A percentile compares a stretch with the other conserved stretches of the same genome.
Conservation (phyloP, 2,329 filamentous ascomycete species). For the Exophiala spinifera region DNA sequence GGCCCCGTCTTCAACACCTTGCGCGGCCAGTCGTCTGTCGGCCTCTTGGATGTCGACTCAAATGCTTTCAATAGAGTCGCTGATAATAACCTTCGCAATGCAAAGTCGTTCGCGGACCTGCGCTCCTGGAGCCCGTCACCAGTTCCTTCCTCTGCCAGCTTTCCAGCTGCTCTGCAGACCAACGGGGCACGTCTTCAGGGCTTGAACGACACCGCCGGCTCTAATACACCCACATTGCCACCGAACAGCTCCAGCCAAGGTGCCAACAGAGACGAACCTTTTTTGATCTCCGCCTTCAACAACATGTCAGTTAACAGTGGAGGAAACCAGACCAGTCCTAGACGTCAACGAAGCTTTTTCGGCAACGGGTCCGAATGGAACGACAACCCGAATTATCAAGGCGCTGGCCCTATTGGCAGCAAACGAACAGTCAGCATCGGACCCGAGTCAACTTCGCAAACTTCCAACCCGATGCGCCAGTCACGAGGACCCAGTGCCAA, state of each 20-base stretch:
- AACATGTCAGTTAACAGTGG: slow-evolving; percentile 52
- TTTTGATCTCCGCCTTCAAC: slow-evolving; percentile 62
- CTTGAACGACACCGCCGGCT: slow-evolving; percentile 57
- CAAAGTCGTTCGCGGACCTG: slow-evolving; percentile 94
- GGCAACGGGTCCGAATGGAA: slow-evolving; percentile 26
- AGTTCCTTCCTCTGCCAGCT: slow-evolving; percentile 83
- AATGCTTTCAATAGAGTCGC: slow-evolving; percentile 62
- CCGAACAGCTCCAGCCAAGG: slow-evolving; percentile 53
- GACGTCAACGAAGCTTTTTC: slow-evolving; percentile 29
- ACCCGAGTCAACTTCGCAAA: slow-evolving; percentile 55
- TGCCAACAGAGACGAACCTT: slow-evolving; percentile 53
- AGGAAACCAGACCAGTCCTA: slow-evolving; percentile 42
- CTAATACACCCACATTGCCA: slow-evolving; percentile 65
- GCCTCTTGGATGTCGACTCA: slow-evolving; percentile 76
- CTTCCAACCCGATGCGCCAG: slow-evolving; percentile 58
- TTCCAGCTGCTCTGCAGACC: slow-evolving; percentile 65
- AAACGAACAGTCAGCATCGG: slow-evolving; percentile 60
- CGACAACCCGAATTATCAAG: slow-evolving; percentile 29
- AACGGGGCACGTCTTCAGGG: slow-evolving; percentile 60
- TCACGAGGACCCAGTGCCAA: slow-evolving; percentile 61
- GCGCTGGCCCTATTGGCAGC: slow-evolving; percentile 60
- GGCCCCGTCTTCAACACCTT: slow-evolving; percentile 64
- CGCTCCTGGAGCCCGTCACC: slow-evolving; percentile 94
- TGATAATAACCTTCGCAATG: slow-evolving; percentile 74
- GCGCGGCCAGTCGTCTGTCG: slow-evolving; percentile 70